Evolutionary conservation across 169 alveolate genomes (phyloP).

Genomic region (Perkinsus olseni): DNA sequence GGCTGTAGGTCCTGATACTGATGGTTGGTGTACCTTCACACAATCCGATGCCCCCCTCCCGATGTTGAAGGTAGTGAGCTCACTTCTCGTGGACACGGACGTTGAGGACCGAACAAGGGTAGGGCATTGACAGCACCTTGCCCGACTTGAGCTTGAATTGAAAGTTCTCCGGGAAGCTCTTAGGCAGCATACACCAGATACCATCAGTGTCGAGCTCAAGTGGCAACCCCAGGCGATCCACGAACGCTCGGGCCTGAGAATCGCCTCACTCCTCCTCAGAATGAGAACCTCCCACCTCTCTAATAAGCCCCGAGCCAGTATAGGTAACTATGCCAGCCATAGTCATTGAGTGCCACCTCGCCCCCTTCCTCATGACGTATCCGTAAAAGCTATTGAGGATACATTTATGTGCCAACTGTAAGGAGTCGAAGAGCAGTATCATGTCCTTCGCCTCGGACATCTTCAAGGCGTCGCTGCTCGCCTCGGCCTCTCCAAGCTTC

Average conservation of each 20-base stretch:
- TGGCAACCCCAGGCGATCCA: constrained; percentile 93
- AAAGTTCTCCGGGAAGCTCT: constrained; percentile 81
- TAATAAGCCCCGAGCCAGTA: constrained; percentile 90
- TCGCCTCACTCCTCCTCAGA: neutral
- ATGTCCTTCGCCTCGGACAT: constrained; percentile 76
- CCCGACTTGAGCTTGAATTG: constrained; percentile 24
- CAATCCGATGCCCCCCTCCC: too few species aligned
- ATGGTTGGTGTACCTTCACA: constrained; percentile 67
- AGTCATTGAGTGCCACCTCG: constrained; percentile 98
- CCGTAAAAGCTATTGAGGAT: constrained; percentile 98
- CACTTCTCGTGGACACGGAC: constrained; percentile 79
- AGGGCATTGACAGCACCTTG: constrained; percentile 59
- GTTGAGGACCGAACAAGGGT: constrained; percentile 89
- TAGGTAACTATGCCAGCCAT: constrained; percentile 99
- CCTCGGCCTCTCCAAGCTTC: constrained; percentile 57
- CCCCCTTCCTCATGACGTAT: constrained; percentile 94
- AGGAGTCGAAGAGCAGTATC: constrained; percentile 83
- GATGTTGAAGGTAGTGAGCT: too few species aligned
- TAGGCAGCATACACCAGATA: constrained; percentile 94
- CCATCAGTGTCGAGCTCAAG: constrained; percentile 99
- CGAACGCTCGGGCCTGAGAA: constrained; percentile 46
- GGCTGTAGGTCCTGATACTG: constrained; percentile 71
- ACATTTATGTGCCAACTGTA: constrained; percentile 98
- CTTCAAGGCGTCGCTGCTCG: constrained; percentile 47
- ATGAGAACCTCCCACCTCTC: constrained; percentile 57